These are phyloP conservation scores for Didymella pinodella DNA, from an alignment of 2,329 filamentous ascomycete species.

Conservation along the genomic window DNA sequence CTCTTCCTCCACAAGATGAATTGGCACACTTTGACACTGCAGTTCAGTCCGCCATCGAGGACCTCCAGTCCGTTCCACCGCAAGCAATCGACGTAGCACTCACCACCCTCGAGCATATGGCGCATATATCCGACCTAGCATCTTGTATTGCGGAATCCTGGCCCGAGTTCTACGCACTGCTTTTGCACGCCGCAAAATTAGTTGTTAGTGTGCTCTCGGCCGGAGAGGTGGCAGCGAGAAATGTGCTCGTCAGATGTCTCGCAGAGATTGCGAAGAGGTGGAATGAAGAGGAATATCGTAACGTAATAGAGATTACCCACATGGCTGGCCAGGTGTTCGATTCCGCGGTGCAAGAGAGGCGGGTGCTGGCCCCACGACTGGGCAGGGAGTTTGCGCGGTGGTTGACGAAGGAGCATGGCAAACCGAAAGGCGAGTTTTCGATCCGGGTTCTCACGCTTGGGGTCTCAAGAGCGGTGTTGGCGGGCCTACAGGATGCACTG, in stretches of 20 bases:
- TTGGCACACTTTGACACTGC: constrained; percentile 14
- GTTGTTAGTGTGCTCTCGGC: constrained; percentile 62
- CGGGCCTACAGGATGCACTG: constrained; percentile 56
- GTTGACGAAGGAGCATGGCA: neutral
- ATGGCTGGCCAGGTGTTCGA: constrained; percentile 3
- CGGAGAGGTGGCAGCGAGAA: constrained; percentile 63
- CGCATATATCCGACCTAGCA: constrained; percentile 52
- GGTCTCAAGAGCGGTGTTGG: constrained; percentile 67
- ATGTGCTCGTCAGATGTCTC: constrained; percentile 59
- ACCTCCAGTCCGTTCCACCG: constrained; percentile 46
- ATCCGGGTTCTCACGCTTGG: constrained; percentile 21
- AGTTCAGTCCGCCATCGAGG: constrained; percentile 15
- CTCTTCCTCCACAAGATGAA: constrained; percentile 14
- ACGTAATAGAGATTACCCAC: constrained; percentile 6
- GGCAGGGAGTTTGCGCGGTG: constrained; percentile 18
- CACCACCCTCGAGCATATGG: constrained; percentile 61
- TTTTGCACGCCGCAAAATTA: constrained; percentile 71
- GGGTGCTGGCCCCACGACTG: constrained; percentile 2
- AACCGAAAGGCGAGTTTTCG: neutral
- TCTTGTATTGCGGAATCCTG: constrained; percentile 28
- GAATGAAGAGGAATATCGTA: constrained; percentile 14
- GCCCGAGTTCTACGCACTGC: constrained; percentile 63
- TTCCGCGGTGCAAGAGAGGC: constrained; percentile 17
- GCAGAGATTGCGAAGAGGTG: constrained; percentile 13
- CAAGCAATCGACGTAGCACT: constrained; percentile 59